Percentiles rank a stretch among this genome's conserved stretches.
phyloP scores from a whole-genome alignment of 352 stramenopile species.

The Phytophthora pistaciae region DNA sequence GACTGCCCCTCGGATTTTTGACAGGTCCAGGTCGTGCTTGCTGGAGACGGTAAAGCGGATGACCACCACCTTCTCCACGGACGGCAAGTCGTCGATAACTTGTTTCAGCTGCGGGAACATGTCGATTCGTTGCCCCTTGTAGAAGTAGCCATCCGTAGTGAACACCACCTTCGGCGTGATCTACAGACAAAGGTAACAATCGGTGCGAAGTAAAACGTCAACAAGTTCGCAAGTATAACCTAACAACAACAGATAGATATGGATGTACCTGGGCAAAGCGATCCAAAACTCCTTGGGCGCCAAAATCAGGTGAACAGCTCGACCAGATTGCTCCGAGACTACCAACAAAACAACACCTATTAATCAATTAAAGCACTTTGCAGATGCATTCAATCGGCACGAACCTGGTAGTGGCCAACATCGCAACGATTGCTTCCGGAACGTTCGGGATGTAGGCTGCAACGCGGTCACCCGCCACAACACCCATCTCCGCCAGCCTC shows the following conservation, averaged over 20 bases:
- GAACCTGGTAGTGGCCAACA: slow-evolving; percentile 70
- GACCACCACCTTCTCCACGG: slow-evolving; percentile 68
- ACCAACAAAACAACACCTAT: not conserved
- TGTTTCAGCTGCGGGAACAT: slow-evolving; percentile 65
- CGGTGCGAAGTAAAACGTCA: no score
- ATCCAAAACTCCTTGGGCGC: slow-evolving; percentile 82
- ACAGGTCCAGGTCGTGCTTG: slow-evolving; percentile 69
- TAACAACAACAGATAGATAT: not conserved
- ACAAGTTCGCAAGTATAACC: not conserved
- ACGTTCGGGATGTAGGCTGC: slow-evolving; percentile 79
- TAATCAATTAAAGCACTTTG: not conserved
- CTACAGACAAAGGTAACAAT: no score
- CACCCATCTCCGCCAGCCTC: slow-evolving; percentile 53
- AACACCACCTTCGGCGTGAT: slow-evolving; percentile 85
- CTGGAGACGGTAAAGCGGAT: slow-evolving; percentile 68
- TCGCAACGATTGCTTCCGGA: slow-evolving; percentile 75
- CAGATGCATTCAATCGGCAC: not conserved
- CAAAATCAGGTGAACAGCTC: slow-evolving; percentile 90
- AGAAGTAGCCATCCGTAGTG: slow-evolving; percentile 81
- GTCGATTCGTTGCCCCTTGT: slow-evolving; percentile 78
- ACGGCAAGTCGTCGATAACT: slow-evolving; percentile 72
- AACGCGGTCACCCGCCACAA: slow-evolving; percentile 66
- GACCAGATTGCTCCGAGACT: slow-evolving; percentile 75
- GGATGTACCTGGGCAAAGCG: slow-evolving; percentile 70
- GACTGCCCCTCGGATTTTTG: slow-evolving; percentile 56